Evolutionary conservation across 78 protist species (phyloP).

Genomic region (Dictyostelium purpureum): DNA sequence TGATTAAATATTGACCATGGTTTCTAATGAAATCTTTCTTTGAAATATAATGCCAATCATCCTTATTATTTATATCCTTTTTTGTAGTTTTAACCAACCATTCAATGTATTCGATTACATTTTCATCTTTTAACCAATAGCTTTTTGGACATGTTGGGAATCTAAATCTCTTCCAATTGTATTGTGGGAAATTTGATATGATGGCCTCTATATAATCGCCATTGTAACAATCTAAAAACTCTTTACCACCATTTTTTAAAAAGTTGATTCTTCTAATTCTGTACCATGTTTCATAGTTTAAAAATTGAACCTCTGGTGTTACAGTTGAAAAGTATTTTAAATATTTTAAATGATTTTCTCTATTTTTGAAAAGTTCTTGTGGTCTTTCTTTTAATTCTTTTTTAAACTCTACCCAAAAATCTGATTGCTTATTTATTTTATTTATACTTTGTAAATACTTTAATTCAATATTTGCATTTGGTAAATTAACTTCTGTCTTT

Average conservation of each 20-base stretch:
- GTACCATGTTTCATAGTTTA: not conserved
- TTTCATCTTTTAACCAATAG: not conserved
- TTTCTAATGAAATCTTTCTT: not conserved
- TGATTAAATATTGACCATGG: not conserved
- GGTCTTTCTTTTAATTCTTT: not conserved
- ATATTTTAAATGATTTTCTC: not conserved
- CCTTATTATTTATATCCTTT: not conserved
- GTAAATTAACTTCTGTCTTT: no score
- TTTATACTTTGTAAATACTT: no score
- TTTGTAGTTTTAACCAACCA: not conserved
- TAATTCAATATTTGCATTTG: no score
- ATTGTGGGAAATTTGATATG: not conserved
- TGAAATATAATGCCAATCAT: not conserved
- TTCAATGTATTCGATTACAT: not conserved
- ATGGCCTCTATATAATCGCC: constrained; percentile 50
- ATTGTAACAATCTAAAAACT: not conserved
- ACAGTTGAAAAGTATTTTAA: not conserved
- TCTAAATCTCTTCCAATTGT: not conserved
- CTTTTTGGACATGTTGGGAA: constrained; percentile 26
- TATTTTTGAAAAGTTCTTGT: not conserved
- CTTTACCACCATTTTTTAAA: not conserved
- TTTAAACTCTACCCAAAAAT: no score
- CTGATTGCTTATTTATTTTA: no score
- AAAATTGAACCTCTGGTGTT: not conserved
- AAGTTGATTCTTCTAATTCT: constrained; percentile 3